These are phyloP conservation scores for Saturnispora hagleri DNA, from an alignment of 805 yeast genomes.

Conservation along the genomic window DNA sequence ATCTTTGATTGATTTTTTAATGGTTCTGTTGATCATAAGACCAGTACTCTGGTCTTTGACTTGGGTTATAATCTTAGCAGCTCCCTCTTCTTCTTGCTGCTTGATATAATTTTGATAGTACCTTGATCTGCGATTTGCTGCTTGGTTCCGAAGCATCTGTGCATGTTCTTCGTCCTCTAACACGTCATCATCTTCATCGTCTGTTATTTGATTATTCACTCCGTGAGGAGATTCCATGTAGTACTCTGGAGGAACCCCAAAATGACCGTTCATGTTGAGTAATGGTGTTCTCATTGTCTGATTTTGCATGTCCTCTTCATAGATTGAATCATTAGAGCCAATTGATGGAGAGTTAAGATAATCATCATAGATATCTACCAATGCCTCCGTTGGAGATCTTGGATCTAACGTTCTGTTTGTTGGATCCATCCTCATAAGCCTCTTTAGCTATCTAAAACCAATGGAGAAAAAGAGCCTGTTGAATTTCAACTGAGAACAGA, in stretches of 20 bases:
- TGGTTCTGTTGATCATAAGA: constrained; percentile 40
- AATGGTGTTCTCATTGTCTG: constrained; percentile 3
- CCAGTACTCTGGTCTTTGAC: constrained; percentile 36
- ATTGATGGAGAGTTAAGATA: constrained; percentile 16
- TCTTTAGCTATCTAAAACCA: not conserved
- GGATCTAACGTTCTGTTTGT: constrained; percentile 10
- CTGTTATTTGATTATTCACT: not conserved
- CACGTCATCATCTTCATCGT: constrained; percentile 1
- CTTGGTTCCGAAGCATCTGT: not conserved
- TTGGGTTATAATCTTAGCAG: constrained; percentile 44
- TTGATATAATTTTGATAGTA: not conserved
- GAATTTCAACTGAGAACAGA: not conserved
- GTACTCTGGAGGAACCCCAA: constrained; percentile 7
- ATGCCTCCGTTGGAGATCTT: constrained; percentile 5
- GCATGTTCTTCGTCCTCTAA: not conserved
- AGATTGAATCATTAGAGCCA: constrained; percentile 6
- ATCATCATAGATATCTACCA: constrained; percentile 22
- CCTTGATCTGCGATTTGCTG: constrained; percentile 1
- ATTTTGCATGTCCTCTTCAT: constrained; percentile 3
- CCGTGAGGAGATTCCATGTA: not conserved
- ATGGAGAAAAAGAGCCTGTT: not conserved
- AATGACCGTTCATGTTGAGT: constrained; percentile 7
- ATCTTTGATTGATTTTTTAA: constrained; percentile 58
- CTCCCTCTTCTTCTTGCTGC: constrained; percentile 38
- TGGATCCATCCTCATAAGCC: not conserved